Base-by-base conservation (phyloP, 2,329 filamentous ascomycete species). In the Myriosclerotinia scirpicola region DNA sequence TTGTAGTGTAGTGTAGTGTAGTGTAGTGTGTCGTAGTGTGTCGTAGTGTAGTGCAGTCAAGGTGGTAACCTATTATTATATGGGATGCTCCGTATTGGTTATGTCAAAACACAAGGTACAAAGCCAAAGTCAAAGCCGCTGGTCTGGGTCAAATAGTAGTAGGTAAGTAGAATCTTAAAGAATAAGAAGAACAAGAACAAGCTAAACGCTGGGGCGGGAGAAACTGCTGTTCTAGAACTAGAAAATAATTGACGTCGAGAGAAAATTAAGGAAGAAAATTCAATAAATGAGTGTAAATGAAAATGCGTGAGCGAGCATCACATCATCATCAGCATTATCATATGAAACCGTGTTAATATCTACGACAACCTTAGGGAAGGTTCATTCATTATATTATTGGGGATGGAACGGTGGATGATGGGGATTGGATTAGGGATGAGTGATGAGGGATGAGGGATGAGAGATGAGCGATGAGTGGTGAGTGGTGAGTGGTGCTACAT, bases 321-420 rank as follows among this genome's bases (percentile, higher is more conserved):
- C 9, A 20, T 30, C 36, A 20, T 22, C 14, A 48, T 61, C 14
- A 46, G 20, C 17, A 46, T 38, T 42, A 26, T 61, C 44, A 53
- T 46, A 53, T 65, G 64, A 65, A 65, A 60, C 36, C 64, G 64
- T 65, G 64, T 65, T 65, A 65, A 59, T 60, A 65, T 58, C 53
- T 40, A 63, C 38, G 55, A 50, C 6, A 20, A 52, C 14, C 11
- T 34, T 34, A 34, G 6, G 22, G 54, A 22, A 17, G 54, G 30
- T 34, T 54, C 34, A 20, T 36, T 54, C 30, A 54, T 1, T n/a
- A n/a, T 20, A 54, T 15, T 54, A 20, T 12, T 40, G 38, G 38
- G 38, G 38, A 40, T 40, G 38, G 38, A 40, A 40, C 38, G 8
- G 9, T 40, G 38, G 38, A 40, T 40, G 38, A 40, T 40, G 38